A percentile compares a stretch with the other conserved stretches of the same genome.
These are phyloP conservation scores for Saccharomycopsis lassenensis DNA, from an alignment of 805 yeast genomes.

Conservation along the genomic window DNA sequence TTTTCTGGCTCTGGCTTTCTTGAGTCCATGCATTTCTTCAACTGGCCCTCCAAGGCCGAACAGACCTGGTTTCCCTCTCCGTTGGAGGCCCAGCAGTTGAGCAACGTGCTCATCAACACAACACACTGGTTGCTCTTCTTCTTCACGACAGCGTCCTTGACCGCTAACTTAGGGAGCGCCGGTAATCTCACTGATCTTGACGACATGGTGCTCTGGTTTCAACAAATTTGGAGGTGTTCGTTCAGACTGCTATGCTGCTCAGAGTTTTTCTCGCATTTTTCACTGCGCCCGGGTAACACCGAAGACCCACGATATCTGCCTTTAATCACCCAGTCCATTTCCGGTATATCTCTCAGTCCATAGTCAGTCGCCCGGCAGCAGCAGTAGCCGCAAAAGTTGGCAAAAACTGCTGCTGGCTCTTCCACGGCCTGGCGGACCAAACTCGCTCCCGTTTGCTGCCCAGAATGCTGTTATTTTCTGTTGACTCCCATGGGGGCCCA, in stretches of 20 bases:
- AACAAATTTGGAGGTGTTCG: neutral
- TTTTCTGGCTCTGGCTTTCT: conserved; percentile 22
- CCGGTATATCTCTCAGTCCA: too few species aligned
- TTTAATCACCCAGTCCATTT: too few species aligned
- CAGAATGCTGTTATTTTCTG: too few species aligned
- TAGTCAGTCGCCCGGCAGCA: neutral
- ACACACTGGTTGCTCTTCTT: conserved; percentile 61
- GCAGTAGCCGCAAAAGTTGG: neutral
- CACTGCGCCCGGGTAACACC: neutral
- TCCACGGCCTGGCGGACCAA: too few species aligned
- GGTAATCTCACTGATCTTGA: conserved; percentile 40
- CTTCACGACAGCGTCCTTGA: conserved; percentile 48
- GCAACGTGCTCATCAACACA: conserved; percentile 71
- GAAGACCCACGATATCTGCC: neutral
- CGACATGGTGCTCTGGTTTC: conserved; percentile 10
- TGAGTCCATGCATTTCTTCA: conserved; percentile 61
- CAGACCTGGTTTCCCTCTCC: conserved; percentile 73
- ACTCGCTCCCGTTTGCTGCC: too few species aligned
- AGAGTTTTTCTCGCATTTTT: neutral
- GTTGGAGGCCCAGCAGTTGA: conserved; percentile 95
- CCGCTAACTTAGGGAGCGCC: conserved; percentile 63
- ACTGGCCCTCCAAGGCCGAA: conserved; percentile 49
- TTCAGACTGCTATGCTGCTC: neutral
- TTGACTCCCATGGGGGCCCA: too few species aligned
- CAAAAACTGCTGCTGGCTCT: too few species aligned